phyloP scores from a whole-genome alignment of 2,329 filamentous ascomycete genomes.

The Zymoseptoria ardabiliae region DNA sequence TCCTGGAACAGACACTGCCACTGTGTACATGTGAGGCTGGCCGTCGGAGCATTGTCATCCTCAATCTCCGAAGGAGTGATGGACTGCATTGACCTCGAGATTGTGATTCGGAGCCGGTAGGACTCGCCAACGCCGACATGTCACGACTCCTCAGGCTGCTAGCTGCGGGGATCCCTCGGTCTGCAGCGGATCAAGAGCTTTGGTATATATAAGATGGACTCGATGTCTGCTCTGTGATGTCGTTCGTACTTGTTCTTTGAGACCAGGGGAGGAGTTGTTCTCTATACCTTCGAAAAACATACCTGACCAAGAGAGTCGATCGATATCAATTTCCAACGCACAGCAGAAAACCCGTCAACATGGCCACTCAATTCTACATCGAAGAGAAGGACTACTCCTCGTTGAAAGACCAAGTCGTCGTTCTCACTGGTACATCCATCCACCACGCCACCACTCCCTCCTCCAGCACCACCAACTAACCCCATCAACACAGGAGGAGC shows the following conservation, averaged over 20 bases:
- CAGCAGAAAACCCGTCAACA: slow-evolving; percentile 2
- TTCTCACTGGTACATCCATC: slow-evolving; percentile 17
- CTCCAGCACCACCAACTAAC: neutral
- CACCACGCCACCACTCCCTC: neutral
- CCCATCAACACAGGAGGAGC: slow-evolving; percentile 41
- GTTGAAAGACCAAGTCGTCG: slow-evolving; percentile 18
- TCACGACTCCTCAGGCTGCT: neutral
- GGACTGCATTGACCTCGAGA: neutral
- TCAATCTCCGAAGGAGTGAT: no score
- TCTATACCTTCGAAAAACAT: neutral
- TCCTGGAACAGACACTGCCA: neutral
- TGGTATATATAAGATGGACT: neutral
- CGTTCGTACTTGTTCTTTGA: neutral
- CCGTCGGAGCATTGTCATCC: no score
- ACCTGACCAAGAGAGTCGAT: neutral
- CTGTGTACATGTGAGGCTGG: no score
- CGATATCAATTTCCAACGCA: neutral
- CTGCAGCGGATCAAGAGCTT: neutral
- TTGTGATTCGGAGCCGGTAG: neutral
- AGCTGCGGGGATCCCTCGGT: neutral
- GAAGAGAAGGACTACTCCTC: slow-evolving; percentile 16
- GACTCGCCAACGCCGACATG: neutral
- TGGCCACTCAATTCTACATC: slow-evolving; percentile 22
- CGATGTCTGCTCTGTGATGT: neutral
- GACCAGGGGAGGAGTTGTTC: neutral